Evolutionary conservation across 495 filamentous ascomycete species (phyloP).

Genomic region (Hypoxylon perforatum): DNA sequence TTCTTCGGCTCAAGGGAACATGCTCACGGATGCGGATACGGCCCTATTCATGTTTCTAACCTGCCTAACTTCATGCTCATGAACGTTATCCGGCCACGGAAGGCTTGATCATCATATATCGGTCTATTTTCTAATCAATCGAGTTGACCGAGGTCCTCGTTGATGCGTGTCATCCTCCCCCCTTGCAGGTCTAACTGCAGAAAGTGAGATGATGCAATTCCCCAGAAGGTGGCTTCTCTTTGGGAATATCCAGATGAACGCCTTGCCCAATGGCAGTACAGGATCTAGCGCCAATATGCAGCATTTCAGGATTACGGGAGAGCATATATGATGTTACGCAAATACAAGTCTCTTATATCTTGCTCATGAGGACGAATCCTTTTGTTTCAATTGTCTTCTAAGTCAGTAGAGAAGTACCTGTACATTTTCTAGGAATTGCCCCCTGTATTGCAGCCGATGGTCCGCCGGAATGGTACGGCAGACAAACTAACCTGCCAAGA

Average conservation of each 20-base stretch:
- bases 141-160: slow-evolving; percentile 7
- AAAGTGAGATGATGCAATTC: slow-evolving; percentile 34
- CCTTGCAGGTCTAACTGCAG: slow-evolving; percentile 22
- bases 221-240: slow-evolving; percentile 10
- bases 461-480: slow-evolving; percentile 38
- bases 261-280: slow-evolving; percentile 3
- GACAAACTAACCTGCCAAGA: slow-evolving; percentile 26
- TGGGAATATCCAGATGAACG: slow-evolving; percentile 14
- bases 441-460: slow-evolving; percentile 15
- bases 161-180: slow-evolving; percentile 23
- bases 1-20: background rate
- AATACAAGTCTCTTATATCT: slow-evolving; percentile 5
- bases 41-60: background rate
- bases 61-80: background rate
- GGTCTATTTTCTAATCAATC: slow-evolving; percentile 10
- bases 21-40: background rate
- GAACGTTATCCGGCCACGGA: background rate
- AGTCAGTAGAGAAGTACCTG: slow-evolving; percentile 16
- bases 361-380: slow-evolving; percentile 9
- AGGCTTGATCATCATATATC: background rate
- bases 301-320: slow-evolving; percentile 4
- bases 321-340: slow-evolving; percentile 20
- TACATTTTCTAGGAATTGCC: slow-evolving; percentile 15
- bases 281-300: slow-evolving; percentile 7
- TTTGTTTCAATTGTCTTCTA: background rate